Conservation (phyloP, 192 early-diverging fungal species). For the Backusella sp. region DNA sequence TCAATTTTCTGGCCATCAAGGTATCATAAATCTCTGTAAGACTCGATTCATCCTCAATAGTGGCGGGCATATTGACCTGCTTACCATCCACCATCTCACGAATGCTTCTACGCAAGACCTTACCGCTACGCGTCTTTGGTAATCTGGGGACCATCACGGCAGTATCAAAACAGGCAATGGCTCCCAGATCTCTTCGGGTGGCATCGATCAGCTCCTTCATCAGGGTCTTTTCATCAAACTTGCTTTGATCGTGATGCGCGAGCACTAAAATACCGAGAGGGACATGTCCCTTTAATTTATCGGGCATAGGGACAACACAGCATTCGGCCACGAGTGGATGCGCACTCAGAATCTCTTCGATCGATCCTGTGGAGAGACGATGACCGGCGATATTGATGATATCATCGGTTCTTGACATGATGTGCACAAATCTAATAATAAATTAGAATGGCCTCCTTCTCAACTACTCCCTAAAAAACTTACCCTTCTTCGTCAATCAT, state of each 20-base stretch:
- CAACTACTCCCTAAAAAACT: slow-evolving; percentile 31
- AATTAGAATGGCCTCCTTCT: no score
- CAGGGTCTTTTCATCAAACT: slow-evolving; percentile 8
- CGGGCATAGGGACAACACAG: slow-evolving; percentile 65
- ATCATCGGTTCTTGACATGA: slow-evolving; percentile 71
- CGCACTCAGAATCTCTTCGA: slow-evolving; percentile 72
- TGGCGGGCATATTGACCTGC: slow-evolving; percentile 65
- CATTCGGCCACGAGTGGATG: slow-evolving; percentile 67
- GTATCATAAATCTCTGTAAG: slow-evolving; percentile 45
- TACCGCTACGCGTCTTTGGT: slow-evolving; percentile 86
- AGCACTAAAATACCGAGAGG: slow-evolving; percentile 64
- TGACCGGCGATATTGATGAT: slow-evolving; percentile 86
- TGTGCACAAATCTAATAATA: slow-evolving; percentile 51
- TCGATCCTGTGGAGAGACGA: slow-evolving; percentile 74
- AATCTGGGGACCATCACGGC: slow-evolving; percentile 66
- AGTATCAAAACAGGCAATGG: slow-evolving; percentile 79
- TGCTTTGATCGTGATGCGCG: slow-evolving; percentile 26
- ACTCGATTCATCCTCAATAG: slow-evolving; percentile 76
- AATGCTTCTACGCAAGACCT: slow-evolving; percentile 77
- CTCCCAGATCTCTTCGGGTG: slow-evolving; percentile 70
- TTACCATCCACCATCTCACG: slow-evolving; percentile 70
- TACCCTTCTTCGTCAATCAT: slow-evolving; percentile 71
- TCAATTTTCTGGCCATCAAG: slow-evolving; percentile 5
- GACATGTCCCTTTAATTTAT: slow-evolving; percentile 66
- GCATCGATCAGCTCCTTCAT: slow-evolving; percentile 56